Percentiles rank a stretch among this genome's conserved stretches.
Conservation (phyloP, 805 yeast species). For the Suhomyces vadensis region DNA sequence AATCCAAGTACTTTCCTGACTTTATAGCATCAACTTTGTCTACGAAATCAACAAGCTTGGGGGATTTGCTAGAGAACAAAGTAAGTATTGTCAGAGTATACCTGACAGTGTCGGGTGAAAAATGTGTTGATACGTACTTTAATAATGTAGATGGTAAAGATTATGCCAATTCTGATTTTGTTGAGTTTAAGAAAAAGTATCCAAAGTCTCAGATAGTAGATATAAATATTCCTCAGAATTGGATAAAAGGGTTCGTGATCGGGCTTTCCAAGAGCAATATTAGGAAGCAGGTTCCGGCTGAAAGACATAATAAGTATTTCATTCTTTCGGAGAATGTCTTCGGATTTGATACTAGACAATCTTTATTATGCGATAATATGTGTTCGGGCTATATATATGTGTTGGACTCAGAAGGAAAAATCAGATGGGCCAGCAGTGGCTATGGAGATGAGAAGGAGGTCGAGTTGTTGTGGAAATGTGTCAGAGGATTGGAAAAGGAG, state of each 20-base stretch:
- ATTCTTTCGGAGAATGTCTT: conserved; percentile 62
- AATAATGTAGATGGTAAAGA: conserved; percentile 43
- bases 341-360: conserved; percentile 55
- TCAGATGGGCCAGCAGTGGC: conserved; percentile 93
- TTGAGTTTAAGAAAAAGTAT: conserved; percentile 37
- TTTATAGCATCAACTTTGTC: conserved; percentile 56
- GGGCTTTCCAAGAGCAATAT: conserved; percentile 48
- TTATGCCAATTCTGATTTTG: conserved; percentile 41
- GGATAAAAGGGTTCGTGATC: conserved; percentile 62
- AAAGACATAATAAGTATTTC: conserved; percentile 59
- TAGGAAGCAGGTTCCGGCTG: conserved; percentile 44
- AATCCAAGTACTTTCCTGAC: conserved; percentile 81
- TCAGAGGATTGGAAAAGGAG: conserved; percentile 59
- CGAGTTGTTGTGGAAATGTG: conserved; percentile 63
- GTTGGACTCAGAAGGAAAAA: conserved; percentile 69
- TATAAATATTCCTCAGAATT: conserved; percentile 71
- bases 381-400: conserved; percentile 83
- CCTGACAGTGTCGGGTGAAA: conserved; percentile 70
- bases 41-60: conserved; percentile 37
- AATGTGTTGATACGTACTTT: conserved; percentile 63
- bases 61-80: conserved; percentile 44
- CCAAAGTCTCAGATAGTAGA: conserved; percentile 74
- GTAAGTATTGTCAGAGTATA: conserved; percentile 66
- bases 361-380: conserved; percentile 66
- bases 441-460: conserved; percentile 68